phyloP scores from a whole-genome alignment of 2,329 filamentous ascomycete genomes.

The Fusarium poae region DNA sequence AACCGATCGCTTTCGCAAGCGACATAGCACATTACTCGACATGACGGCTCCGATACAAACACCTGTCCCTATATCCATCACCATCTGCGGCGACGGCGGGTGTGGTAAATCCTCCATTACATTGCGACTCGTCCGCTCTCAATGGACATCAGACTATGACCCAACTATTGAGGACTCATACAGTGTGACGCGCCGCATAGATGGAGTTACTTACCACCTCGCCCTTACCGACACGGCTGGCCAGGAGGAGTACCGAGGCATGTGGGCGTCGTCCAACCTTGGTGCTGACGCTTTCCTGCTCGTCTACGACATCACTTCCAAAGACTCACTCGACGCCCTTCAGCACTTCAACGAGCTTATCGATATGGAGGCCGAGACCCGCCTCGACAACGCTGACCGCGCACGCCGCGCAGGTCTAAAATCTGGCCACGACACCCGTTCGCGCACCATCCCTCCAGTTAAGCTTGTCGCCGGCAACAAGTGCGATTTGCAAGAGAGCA shows the following conservation, averaged over 20 bases:
- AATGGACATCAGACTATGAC: slow-evolving; percentile 88
- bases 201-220: slow-evolving; percentile 84
- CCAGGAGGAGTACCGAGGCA: slow-evolving; percentile 90
- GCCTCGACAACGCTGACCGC: slow-evolving; percentile 71
- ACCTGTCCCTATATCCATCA: slow-evolving; percentile 76
- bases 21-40: slow-evolving; percentile 3
- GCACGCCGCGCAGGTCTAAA: slow-evolving; percentile 60
- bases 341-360: slow-evolving; percentile 86
- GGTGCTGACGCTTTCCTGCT: slow-evolving; percentile 85
- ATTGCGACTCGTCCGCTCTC: slow-evolving; percentile 81
- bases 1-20: not conserved
- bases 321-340: slow-evolving; percentile 76
- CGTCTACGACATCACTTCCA: slow-evolving; percentile 87
- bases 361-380: slow-evolving; percentile 82
- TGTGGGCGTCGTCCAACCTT: slow-evolving; percentile 85
- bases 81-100: slow-evolving; percentile 87
- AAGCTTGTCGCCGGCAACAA: slow-evolving; percentile 91
- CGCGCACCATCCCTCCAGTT: slow-evolving; percentile 74
- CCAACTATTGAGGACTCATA: slow-evolving; percentile 88
- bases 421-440: slow-evolving; percentile 53
- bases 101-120: slow-evolving; percentile 90
- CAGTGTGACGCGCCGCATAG: slow-evolving; percentile 82
- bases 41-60: slow-evolving; percentile 45
- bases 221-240: slow-evolving; percentile 85
- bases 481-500: slow-evolving; percentile 79